Base-by-base conservation (phyloP, 495 filamentous ascomycete genomes). In the Lepraria neglecta region DNA sequence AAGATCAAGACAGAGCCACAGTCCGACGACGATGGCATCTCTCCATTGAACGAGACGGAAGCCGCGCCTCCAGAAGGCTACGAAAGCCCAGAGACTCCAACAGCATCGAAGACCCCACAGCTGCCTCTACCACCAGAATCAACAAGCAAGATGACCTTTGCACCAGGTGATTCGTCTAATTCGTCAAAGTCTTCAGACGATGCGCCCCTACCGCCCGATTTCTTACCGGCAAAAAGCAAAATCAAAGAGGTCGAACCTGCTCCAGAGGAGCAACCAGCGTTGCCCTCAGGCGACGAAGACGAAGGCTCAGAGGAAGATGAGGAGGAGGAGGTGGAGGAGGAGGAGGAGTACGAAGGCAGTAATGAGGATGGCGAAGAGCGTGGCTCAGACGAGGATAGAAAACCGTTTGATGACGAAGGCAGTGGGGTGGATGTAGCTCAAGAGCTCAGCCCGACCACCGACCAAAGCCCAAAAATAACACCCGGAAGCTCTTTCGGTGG, bases 81-180 rank as follows among this genome's bases (percentile, higher is more conserved):
- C 35, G 59, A 42, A 17, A 52, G 40, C 38, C 48, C 42, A 43
- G 50, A 47, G 44, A 53, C 48, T 50, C 58, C 60, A 19, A 38
- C 10, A 17, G 43, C 35, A 44, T 24, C 44, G 24, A 58, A 48
- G 31, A 15, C 17, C n/a, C 66, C 65, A 50, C 82, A 86, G 66
- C 69, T 80, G 15, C 89, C 90, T 56, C 72, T 92, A 42, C 89
- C 89, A 35, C 89, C 88, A n/a, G 87, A 91, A 62, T 71, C 87
- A 47, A 88, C 86, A 24, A 90, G 83, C 75, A 87, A 85, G 75
- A 76, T 78, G 62, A 76, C 69, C 50, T 89, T 85, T 71, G 76
- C 77, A 38, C 72, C 84, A 57, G 83, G 85, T 31, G 86, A 90
- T 57, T 85, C 86, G 30, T 87, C 87, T 7, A 79, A 79, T 59